Conservation (phyloP, 331 rosid species). For the Malus hybrid region DNA sequence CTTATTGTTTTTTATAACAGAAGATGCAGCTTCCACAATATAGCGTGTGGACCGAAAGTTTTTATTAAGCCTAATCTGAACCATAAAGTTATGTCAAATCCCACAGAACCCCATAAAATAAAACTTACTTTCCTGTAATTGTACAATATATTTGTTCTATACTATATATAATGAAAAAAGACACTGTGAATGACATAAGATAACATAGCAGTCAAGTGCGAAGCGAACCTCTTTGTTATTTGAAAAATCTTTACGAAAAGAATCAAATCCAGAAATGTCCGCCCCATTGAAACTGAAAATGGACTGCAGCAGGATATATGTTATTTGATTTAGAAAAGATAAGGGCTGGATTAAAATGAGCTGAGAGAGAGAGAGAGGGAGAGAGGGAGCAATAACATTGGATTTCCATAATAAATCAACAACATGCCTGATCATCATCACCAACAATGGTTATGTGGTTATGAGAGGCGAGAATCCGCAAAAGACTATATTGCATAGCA, state of each 20-base stretch:
- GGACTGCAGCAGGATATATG: slow-evolving; percentile 49
- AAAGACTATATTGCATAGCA: slow-evolving; percentile 82
- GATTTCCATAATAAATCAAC: neutral
- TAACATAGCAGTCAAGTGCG: slow-evolving; percentile 15
- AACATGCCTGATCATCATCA: slow-evolving; percentile 82
- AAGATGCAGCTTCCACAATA: slow-evolving; percentile 91
- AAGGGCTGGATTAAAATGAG: neutral
- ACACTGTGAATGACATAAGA: slow-evolving; percentile 3
- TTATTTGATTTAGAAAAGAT: slow-evolving; percentile 16
- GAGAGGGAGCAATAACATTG: neutral
- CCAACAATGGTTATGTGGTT: slow-evolving; percentile 81
- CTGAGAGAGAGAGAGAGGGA: neutral
- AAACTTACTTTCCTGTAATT: neutral
- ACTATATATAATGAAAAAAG: neutral
- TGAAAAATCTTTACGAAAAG: slow-evolving; percentile 79
- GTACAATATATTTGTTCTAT: no score
- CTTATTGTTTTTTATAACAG: slow-evolving; percentile 63
- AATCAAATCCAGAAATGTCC: slow-evolving; percentile 78
- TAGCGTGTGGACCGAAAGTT: slow-evolving; percentile 87
- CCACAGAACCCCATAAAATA: neutral
- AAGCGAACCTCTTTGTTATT: slow-evolving; percentile 69
- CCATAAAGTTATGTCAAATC: slow-evolving; percentile 18
- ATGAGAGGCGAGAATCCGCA: slow-evolving; percentile 65
- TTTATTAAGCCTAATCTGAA: slow-evolving; percentile 80
- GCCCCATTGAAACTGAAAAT: slow-evolving; percentile 99